Percentiles rank a stretch among this genome's conserved stretches.
These are phyloP conservation scores for Dalechampia spathulata DNA, from an alignment of 441 rosid species.

Conservation along the genomic window DNA sequence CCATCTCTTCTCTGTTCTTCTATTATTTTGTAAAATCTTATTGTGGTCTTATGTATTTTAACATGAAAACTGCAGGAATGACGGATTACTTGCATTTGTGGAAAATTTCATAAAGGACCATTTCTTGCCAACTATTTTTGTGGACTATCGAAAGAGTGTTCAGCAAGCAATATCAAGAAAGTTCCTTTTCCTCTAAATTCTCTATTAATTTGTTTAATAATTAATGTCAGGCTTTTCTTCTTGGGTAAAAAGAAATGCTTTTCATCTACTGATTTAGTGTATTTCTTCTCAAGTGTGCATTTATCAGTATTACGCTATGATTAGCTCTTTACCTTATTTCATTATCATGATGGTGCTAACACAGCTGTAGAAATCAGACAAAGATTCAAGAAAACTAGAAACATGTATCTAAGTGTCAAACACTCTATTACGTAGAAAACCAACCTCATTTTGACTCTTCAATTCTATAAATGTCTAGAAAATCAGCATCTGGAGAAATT, in stretches of 20 bases:
- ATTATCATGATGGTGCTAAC: neutral
- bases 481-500: neutral
- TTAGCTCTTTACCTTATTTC: neutral
- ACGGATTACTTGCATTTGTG: constrained; percentile 89
- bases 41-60: constrained; percentile 7
- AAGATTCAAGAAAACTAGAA: neutral
- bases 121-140: constrained; percentile 93
- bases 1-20: neutral
- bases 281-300: constrained; percentile 1
- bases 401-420: neutral
- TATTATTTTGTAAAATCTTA: neutral
- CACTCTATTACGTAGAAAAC: neutral
- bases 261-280: constrained; percentile 4
- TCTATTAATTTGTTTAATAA: neutral
- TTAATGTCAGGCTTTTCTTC: neutral
- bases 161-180: constrained; percentile 99
- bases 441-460: neutral
- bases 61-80: constrained; percentile 56
- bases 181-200: constrained; percentile 27
- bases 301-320: neutral
- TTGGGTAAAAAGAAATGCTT: neutral
- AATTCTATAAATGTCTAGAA: neutral
- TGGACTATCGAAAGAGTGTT: constrained; percentile 95
- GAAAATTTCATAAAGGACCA: constrained; percentile 98
- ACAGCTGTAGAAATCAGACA: neutral